Base-by-base conservation (phyloP, 1,139 yeast genomes). In the Debaryomyces singareniensis region DNA sequence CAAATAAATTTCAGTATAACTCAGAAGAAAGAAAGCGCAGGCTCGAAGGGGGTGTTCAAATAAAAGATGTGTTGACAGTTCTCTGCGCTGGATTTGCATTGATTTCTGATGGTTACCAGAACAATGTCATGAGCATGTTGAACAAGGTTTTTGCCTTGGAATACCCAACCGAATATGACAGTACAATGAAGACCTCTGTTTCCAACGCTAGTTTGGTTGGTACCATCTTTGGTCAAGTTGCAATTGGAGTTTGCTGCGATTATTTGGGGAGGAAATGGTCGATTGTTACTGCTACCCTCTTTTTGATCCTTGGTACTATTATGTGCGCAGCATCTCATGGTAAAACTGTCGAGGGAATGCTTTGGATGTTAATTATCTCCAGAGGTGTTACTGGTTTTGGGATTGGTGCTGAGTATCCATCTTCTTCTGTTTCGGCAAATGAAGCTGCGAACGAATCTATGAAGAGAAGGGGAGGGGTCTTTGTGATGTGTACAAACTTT, bases 361-460 rank as follows among this genome's bases (percentile, higher is more conserved):
- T 82, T 46, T 80, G 87, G 87, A 78, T 80, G 85, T 61, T 80
- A 45, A 68, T 76, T 28, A 72, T 79, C 20, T 60, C 73, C 35
- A 62, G 87, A 51, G 86, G 86, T 40, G 66, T 75, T 14, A 73
- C 81, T 29, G 89, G 89, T 30, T 72, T 78, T 38, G 89, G 89
- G 35, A 71, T 80, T 37, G 89, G 89, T 35, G 86, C 86, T 15
- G 91, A 82, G 49, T 78, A 80, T 49, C 83, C 84, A 3, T 76
- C 83, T 2, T 74, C 81, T 20, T 74, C 84, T 0, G 70, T 79
- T 2, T 64, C 82, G 18, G 85, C 86, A 1, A 71, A 77, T 25
- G 89, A 80, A 50, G 82, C 86, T 22, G 83, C 87, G 2, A 78
- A 80, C 47, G 77, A 73, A 38, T 63, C 76, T 2, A 64, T 69